Evolutionary conservation across 441 rosid species (phyloP).

Genomic region (Euphorbia schlechtendalii): DNA sequence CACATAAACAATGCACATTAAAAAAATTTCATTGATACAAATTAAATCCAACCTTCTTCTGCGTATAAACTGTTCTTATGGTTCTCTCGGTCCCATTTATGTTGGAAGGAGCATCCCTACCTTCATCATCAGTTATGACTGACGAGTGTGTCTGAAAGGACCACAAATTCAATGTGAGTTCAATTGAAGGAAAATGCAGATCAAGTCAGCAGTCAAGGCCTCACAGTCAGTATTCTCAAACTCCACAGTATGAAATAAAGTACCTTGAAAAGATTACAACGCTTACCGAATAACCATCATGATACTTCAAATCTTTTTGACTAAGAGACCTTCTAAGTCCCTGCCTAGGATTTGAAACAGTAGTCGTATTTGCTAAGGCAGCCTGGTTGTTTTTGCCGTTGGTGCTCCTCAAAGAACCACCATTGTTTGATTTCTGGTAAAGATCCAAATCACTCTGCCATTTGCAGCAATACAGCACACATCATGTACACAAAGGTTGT

Average conservation of each 20-base stretch:
- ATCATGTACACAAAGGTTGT: constrained; percentile 13
- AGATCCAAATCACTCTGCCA: constrained; percentile 74
- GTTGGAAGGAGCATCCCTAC: constrained; percentile 36
- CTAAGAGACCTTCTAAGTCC: constrained; percentile 60
- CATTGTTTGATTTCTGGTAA: constrained; percentile 34
- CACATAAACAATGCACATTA: background rate
- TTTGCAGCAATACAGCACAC: constrained; percentile 15
- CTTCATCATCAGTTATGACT: constrained; percentile 85
- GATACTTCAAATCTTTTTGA: constrained; percentile 60
- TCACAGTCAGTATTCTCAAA: too few species aligned
- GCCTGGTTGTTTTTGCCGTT: constrained; percentile 32
- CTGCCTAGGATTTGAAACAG: constrained; percentile 43
- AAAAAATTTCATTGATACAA: constrained; percentile 9
- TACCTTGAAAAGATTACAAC: constrained; percentile 14
- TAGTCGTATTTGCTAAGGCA: constrained; percentile 28
- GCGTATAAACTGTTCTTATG: constrained; percentile 66
- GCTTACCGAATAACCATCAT: constrained; percentile 88
- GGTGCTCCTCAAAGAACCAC: constrained; percentile 33
- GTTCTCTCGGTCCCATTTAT: constrained; percentile 55
- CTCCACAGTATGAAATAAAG: background rate
- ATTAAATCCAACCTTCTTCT: constrained; percentile 52
- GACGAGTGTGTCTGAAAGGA: constrained; percentile 82
- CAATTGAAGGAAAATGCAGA: constrained; percentile 9
- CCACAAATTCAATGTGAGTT: constrained; percentile 14
- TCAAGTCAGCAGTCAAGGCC: constrained; percentile 2